Evolutionary conservation across 2,329 filamentous ascomycete species (phyloP).

Genomic region (Simplicillium sp.): DNA sequence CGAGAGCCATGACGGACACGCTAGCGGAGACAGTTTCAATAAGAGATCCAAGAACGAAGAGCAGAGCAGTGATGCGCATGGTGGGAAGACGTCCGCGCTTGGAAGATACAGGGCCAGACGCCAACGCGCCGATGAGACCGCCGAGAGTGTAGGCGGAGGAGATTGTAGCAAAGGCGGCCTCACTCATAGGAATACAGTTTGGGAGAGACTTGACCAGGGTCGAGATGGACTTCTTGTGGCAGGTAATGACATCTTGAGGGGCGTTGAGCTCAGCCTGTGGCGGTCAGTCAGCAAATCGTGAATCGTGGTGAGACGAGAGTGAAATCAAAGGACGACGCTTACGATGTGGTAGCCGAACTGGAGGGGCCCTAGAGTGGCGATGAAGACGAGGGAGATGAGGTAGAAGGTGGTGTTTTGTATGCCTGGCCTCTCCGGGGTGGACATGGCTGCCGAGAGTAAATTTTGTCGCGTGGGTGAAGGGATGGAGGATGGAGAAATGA

Average conservation of each 20-base stretch:
- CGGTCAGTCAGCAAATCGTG: too few relatives aligned
- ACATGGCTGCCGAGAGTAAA: slow-evolving; percentile 1
- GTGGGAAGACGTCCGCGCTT: slow-evolving; percentile 63
- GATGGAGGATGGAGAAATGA: slow-evolving; percentile 1
- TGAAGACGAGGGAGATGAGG: slow-evolving; percentile 64
- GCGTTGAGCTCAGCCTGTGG: slow-evolving; percentile 79
- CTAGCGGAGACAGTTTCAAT: slow-evolving; percentile 64
- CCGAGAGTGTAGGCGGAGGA: slow-evolving; percentile 89
- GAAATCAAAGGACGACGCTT: slow-evolving; percentile 17
- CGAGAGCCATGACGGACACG: slow-evolving; percentile 59
- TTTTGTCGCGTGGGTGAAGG: neutral
- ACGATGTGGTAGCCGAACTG: slow-evolving; percentile 94
- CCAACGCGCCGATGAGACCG: slow-evolving; percentile 73
- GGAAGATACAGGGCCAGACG: slow-evolving; percentile 70
- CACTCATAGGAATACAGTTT: slow-evolving; percentile 82
- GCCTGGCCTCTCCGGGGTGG: slow-evolving; percentile 11
- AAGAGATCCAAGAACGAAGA: slow-evolving; percentile 67
- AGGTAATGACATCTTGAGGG: slow-evolving; percentile 87
- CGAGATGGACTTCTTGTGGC: slow-evolving; percentile 47
- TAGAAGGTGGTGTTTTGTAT: slow-evolving; percentile 57
- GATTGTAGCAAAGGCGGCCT: slow-evolving; percentile 72
- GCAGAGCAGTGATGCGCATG: slow-evolving; percentile 67
- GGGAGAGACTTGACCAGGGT: slow-evolving; percentile 20
- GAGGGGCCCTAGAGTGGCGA: slow-evolving; percentile 76
- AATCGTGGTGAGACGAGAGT: too few relatives aligned